Conservation (phyloP, 306 rosid genomes). For the Ziziphus jujuba region DNA sequence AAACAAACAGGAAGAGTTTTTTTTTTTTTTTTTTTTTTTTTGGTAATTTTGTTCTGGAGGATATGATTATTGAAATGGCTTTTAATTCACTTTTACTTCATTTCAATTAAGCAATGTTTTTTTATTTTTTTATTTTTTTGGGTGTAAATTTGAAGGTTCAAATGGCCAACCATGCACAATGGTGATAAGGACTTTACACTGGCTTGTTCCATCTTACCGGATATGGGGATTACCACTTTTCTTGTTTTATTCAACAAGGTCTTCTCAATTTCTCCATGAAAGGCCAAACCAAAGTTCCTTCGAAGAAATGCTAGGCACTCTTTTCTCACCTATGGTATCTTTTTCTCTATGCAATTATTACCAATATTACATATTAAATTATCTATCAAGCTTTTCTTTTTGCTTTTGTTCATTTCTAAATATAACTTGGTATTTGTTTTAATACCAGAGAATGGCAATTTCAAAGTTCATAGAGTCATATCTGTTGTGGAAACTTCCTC, state of each 20-base stretch:
- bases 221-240: slow-evolving; percentile 72
- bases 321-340: slow-evolving; percentile 52
- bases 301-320: slow-evolving; percentile 39
- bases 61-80: too few species aligned
- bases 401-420: too few species aligned
- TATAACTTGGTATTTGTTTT: neutral
- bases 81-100: too few species aligned
- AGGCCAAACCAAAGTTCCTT: slow-evolving; percentile 50
- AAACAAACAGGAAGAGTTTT: too few species aligned
- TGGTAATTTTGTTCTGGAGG: too few species aligned
- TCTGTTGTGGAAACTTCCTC: slow-evolving; percentile 58
- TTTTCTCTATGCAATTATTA: too few species aligned
- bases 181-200: slow-evolving; percentile 61
- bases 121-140: neutral
- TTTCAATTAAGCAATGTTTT: too few species aligned
- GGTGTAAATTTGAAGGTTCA: slow-evolving; percentile 24
- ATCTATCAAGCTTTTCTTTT: too few species aligned
- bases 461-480: slow-evolving; percentile 69
- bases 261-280: slow-evolving; percentile 60
- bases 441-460: slow-evolving; percentile 42
- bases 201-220: slow-evolving; percentile 60
- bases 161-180: slow-evolving; percentile 59
- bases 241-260: slow-evolving; percentile 60
- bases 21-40: too few species aligned
- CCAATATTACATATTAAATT: too few species aligned